Evolutionary conservation across 106 monocot species (phyloP).

Genomic region (Platanthera zijinensis): DNA sequence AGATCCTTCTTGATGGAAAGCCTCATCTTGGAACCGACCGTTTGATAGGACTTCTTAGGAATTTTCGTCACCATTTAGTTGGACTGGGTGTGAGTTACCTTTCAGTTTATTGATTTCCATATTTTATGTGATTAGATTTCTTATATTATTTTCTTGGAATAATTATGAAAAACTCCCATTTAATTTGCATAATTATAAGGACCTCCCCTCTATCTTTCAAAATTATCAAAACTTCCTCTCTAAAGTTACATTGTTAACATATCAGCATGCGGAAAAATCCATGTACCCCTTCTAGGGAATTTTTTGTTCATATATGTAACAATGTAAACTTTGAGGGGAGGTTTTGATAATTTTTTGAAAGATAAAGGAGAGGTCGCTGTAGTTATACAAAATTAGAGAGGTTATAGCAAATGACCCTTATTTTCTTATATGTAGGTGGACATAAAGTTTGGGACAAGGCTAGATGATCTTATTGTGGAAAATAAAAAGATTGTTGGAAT

Average conservation of each 20-base stretch:
- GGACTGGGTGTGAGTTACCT: conserved; percentile 66
- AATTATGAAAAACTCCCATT: too few species aligned
- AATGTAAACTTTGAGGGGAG: too few species aligned
- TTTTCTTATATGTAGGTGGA: conserved; percentile 40
- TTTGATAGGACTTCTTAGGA: conserved; percentile 71
- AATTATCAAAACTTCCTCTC: too few species aligned
- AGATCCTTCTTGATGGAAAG: conserved; percentile 86
- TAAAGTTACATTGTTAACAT: too few species aligned
- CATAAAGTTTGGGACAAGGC: conserved; percentile 79
- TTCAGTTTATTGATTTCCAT: conserved; percentile 3
- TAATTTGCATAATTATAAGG: too few species aligned
- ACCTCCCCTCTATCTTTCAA: too few species aligned
- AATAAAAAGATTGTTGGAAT: conserved; percentile 58
- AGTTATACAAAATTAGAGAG: too few species aligned
- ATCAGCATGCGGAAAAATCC: too few species aligned
- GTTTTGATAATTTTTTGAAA: too few species aligned
- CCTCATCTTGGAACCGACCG: conserved; percentile 95
- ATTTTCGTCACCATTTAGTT: conserved; percentile 70
- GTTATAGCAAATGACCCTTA: neutral
- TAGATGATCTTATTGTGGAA: conserved; percentile 80
- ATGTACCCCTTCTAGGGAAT: too few species aligned
- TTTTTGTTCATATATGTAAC: too few species aligned
- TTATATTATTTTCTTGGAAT: neutral
- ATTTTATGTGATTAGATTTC: neutral
- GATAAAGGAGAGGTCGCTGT: too few species aligned